Percentiles rank a stretch among this genome's conserved stretches.
These are phyloP conservation scores for Russula vinacea DNA, from an alignment of 768 basidiomycete species.

Conservation along the genomic window DNA sequence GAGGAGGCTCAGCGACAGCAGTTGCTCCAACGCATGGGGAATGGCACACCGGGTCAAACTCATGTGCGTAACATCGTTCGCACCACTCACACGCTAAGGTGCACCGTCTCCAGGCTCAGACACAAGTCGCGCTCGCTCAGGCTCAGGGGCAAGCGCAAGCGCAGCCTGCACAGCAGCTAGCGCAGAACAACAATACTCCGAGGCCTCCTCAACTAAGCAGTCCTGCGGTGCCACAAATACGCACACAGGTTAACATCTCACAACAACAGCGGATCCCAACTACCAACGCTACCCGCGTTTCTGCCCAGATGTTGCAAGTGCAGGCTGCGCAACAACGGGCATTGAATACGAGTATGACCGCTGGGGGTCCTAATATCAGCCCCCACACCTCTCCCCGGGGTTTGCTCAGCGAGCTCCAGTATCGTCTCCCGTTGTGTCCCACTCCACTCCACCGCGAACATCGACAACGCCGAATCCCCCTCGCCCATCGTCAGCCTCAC, in stretches of 20 bases:
- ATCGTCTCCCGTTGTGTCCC: constrained; percentile 45
- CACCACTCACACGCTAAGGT: constrained; percentile 5
- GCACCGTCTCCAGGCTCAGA: neutral
- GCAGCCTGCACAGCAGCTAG: constrained; percentile 37
- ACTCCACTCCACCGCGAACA: constrained; percentile 52
- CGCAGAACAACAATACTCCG: constrained; percentile 27
- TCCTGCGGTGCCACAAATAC: constrained; percentile 42
- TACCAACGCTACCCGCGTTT: constrained; percentile 29
- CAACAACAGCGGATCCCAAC: constrained; percentile 32
- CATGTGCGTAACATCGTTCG: constrained; percentile 24
- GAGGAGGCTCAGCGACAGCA: constrained; percentile 54
- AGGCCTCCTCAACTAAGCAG: constrained; percentile 21
- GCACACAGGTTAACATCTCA: constrained; percentile 43
- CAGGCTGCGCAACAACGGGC: constrained; percentile 33
- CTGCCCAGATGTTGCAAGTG: constrained; percentile 38
- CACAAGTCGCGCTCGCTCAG: constrained; percentile 29
- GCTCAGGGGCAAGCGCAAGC: constrained; percentile 24
- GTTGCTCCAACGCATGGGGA: constrained; percentile 32
- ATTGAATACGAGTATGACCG: constrained; percentile 28
- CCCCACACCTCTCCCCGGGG: constrained; percentile 35
- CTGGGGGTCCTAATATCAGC: constrained; percentile 32
- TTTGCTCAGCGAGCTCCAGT: constrained; percentile 41
- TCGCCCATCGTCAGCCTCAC: constrained; percentile 53
- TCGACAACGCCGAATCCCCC: constrained; percentile 49
- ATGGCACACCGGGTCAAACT: constrained; percentile 31